Evolutionary conservation across 1,284 basidiomycete genomes (phyloP), one percentile per base, ranked within the genome.

Genomic region (Naganishia liquefaciens): DNA sequence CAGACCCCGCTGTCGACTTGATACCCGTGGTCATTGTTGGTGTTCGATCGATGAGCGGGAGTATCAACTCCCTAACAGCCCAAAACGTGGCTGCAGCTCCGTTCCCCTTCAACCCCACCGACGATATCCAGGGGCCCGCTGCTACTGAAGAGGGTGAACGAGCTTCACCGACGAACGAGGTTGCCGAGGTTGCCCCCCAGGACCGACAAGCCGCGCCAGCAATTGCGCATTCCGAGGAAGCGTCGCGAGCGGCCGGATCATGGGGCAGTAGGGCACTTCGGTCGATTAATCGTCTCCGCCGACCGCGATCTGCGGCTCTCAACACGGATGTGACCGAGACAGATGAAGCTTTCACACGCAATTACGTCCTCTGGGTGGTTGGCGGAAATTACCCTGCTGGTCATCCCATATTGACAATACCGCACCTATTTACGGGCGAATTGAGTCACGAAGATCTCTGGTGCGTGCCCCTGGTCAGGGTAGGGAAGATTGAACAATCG

Each of bases 301-400:
- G 63, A 10, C 44, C 63, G 4, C 25, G 68, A 57, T 62, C 61
- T n/a, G 33, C 46, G 58, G 63, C n/a, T 17, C 52, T 42, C 13
- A 46, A 54, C 30, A 19, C n/a, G 5, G 57, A 25, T 13, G 46
- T 4, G 19, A 39, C 13, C 2, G 46, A 47, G 3, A 33, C 44
- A n/a, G 52, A 37, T 10, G 61, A 52, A 28, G 57, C 60, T 1
- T 62, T 49, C 17, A 69, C 62, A 42, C 2, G 69, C 67, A 64
- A 72, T 70, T 79, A 78, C 64, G 68, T 78, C 21, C 73, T 80
- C 58, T 79, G 75, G 67, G 75, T 79, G 44, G 74, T 80, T 85
- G 91, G 90, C 21, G 81, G 80, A 37, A 91, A 92, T 73, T 94
- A 93, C 74, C 89, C 91, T 1, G 88, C 88, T 25, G 86, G 89